Evolutionary conservation across 306 rosid species (phyloP).

Genomic region (Prosopis cineraria): DNA sequence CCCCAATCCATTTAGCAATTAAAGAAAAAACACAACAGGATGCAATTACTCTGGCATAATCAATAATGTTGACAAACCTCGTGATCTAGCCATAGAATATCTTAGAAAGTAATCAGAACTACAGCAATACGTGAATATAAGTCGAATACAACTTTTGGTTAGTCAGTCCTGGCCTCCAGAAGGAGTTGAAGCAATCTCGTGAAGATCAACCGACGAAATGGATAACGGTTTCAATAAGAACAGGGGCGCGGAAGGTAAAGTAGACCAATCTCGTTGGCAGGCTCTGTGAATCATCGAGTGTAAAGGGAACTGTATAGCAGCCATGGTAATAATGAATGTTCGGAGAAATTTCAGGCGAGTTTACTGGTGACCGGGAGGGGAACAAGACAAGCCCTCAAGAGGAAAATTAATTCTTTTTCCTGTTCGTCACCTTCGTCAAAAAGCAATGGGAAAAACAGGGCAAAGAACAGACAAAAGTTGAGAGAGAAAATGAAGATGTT

Average conservation of each 20-base stretch:
- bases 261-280: background rate
- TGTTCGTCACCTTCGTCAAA: background rate
- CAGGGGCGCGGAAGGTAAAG: background rate
- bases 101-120: background rate
- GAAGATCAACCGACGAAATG: constrained; percentile 16
- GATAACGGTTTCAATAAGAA: constrained; percentile 13
- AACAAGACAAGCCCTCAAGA: background rate
- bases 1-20: constrained; percentile 57
- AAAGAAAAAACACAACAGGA: background rate
- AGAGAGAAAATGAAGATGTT: background rate
- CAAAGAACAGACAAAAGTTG: background rate
- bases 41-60: background rate
- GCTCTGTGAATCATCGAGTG: background rate
- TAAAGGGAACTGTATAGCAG: background rate
- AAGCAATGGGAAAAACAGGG: background rate
- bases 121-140: background rate
- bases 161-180: background rate
- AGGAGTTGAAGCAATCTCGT: constrained; percentile 34
- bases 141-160: background rate
- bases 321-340: constrained; percentile 14
- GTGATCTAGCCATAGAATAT: constrained; percentile 17
- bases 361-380: background rate
- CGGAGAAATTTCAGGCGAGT: constrained; percentile 32
- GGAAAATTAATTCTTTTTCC: background rate
- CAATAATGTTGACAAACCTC: background rate